phyloP scores from a whole-genome alignment of 1,139 yeast genomes.

The Hansenula sp. region DNA sequence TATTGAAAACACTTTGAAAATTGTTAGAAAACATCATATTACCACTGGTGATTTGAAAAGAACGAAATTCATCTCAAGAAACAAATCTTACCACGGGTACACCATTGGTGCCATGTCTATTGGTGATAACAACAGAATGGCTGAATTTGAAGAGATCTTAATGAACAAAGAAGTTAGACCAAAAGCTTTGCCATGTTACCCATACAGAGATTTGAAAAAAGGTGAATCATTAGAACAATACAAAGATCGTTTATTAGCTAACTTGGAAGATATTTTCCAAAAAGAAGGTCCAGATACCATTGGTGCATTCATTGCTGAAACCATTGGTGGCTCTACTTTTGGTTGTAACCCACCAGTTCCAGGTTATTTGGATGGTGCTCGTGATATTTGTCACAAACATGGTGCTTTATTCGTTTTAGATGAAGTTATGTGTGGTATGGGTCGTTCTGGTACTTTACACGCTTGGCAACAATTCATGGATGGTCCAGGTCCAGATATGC shows the following conservation, averaged over 20 bases:
- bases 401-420: constrained; percentile 55
- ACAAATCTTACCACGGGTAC: constrained; percentile 56
- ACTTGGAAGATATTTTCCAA: constrained; percentile 45
- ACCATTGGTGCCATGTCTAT: constrained; percentile 53
- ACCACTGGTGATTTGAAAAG: constrained; percentile 48
- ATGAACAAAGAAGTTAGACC: constrained; percentile 38
- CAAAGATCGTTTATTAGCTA: constrained; percentile 39
- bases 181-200: constrained; percentile 43
- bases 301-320: constrained; percentile 51
- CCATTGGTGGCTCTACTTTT: constrained; percentile 54
- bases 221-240: constrained; percentile 49
- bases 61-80: constrained; percentile 48
- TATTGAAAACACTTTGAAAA: constrained; percentile 55
- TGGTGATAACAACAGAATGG: constrained; percentile 39
- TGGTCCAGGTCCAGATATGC: constrained; percentile 54
- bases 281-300: constrained; percentile 50
- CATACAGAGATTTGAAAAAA: constrained; percentile 44
- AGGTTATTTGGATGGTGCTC: constrained; percentile 52
- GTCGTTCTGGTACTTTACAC: constrained; percentile 47
- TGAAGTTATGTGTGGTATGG: constrained; percentile 68
- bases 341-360: constrained; percentile 56
- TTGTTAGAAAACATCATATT: constrained; percentile 51
- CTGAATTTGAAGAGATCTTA: constrained; percentile 38
- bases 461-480: constrained; percentile 51
- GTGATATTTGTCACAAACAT: constrained; percentile 52